A percentile compares a stretch with the other conserved stretches of the same genome.
phyloP scores from a whole-genome alignment of 306 rosid genomes.

The Coriaria nepalensis region DNA sequence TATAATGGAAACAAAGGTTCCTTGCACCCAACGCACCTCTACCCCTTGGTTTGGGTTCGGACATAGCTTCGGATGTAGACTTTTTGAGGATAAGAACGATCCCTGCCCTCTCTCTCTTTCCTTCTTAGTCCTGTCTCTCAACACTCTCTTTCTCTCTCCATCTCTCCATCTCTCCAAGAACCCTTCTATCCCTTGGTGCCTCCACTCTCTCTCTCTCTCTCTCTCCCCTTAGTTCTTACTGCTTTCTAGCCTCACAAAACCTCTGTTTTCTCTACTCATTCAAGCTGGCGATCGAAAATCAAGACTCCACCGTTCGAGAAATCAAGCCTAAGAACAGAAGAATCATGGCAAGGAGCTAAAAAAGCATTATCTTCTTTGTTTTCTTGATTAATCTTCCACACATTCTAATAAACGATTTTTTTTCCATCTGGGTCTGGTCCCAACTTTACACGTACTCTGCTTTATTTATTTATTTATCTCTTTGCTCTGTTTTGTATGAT shows the following conservation, averaged over 20 bases:
- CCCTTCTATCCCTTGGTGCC: constrained; percentile 54
- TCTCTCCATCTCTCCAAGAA: constrained; percentile 62
- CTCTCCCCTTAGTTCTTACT: background rate
- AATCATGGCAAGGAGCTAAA: constrained; percentile 47
- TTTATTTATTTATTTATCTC: no score
- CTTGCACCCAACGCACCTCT: constrained; percentile 63
- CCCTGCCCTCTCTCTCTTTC: constrained; percentile 8
- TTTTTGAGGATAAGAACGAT: constrained; percentile 88
- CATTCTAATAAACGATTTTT: constrained; percentile 3
- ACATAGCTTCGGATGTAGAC: constrained; percentile 30
- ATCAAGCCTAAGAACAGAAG: constrained; percentile 85
- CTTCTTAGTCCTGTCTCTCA: constrained; percentile 5
- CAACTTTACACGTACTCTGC: background rate
- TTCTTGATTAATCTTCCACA: background rate
- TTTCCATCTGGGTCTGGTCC: constrained; percentile 8
- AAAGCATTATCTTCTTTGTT: background rate
- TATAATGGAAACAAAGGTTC: constrained; percentile 66
- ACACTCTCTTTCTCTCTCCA: constrained; percentile 24
- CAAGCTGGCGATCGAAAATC: constrained; percentile 85
- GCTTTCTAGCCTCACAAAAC: background rate
- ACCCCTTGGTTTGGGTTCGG: constrained; percentile 20
- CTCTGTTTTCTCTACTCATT: constrained; percentile 1
- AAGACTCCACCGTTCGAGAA: constrained; percentile 63
- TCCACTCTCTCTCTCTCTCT: constrained; percentile 22
- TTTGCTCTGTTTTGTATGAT: constrained; percentile 10